Evolutionary conservation across 1,139 yeast species (phyloP), one percentile per base, ranked within the genome.

Genomic region (Trichomonascaceae sp.): DNA sequence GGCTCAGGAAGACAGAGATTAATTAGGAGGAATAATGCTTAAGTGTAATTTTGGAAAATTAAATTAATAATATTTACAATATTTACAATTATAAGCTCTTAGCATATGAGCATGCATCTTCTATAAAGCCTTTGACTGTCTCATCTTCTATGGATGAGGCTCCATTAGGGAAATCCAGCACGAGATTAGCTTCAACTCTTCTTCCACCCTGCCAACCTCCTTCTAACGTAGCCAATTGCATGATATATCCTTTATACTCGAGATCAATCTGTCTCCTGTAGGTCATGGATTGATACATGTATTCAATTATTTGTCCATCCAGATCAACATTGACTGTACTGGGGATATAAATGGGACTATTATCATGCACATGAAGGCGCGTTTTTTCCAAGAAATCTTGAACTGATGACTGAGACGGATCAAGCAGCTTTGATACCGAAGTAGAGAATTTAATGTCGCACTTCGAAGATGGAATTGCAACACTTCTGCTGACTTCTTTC

Each of bases 1-100:
- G 96, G 96, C 18, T 89, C 85, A 56, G 86, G 88, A 53, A 81
- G 80, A 55, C 77, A 90, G 64, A 79, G 91, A 68, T 78, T 83
- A 22, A 78, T 88, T 52, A 77, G 88, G 57, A 76, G 76, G 64
- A 73, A 76, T 45, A 7, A 13, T 2, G 36, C 15, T 41, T 39
- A 36, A 13, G 17, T 2, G 8, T 44, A 44, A 19, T 44, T 9
- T 38, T 18, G 20, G 22, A 5, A 13, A 18, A 22, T 24, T 27
- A 19, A 44, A 30, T 50, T 20, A 38, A 38, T 32, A 24, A 46
- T 38, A 32, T 24, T 27, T 38, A 39, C 41, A 27, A 9, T 45
- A 51, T 39, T 30, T 51, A 46, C 50, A 38, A 30, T 32, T 19
- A 22, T 13, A 49, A 22, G 32, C 48, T 49, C 13, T 24, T 49